A percentile compares a stretch with the other conserved stretches of the same genome.
Evolutionary conservation across 345 rosid genomes (phyloP).

Genomic region (Alliaria petiolata): DNA sequence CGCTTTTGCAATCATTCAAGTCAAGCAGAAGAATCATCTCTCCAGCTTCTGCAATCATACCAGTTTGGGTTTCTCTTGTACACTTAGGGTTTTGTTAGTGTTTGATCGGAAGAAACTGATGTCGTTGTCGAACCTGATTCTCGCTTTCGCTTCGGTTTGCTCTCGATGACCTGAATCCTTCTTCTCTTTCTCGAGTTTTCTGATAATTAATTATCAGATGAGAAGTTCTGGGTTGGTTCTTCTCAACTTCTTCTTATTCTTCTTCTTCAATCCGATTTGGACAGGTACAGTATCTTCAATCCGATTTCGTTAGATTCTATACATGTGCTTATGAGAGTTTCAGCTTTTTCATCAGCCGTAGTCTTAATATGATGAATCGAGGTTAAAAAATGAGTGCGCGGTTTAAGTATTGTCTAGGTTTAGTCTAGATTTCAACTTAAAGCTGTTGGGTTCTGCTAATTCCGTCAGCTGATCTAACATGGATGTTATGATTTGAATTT

Average conservation of each 20-base stretch:
- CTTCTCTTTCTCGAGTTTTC: neutral
- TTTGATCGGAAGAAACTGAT: slow-evolving; percentile 17
- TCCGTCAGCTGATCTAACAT: neutral
- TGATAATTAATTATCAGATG: slow-evolving; percentile 37
- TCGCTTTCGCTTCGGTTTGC: neutral
- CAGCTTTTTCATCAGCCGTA: neutral
- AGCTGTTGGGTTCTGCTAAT: slow-evolving; percentile 1
- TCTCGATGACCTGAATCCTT: slow-evolving; percentile 21
- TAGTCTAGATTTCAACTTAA: neutral
- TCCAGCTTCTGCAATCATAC: neutral
- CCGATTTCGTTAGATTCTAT: neutral
- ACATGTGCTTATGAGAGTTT: neutral
- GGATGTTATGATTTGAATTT: neutral
- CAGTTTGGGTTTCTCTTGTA: neutral
- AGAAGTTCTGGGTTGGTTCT: slow-evolving; percentile 34
- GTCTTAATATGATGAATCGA: slow-evolving; percentile 13
- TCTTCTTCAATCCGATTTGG: slow-evolving; percentile 38
- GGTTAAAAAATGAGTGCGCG: neutral
- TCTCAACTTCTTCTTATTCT: slow-evolving; percentile 32
- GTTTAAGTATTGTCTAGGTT: neutral
- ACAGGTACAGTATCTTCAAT: slow-evolving; percentile 44
- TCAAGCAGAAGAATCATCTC: slow-evolving; percentile 4
- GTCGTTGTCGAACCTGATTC: slow-evolving; percentile 19
- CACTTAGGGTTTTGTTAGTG: neutral
- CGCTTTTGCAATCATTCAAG: slow-evolving; percentile 14